These are phyloP conservation scores for Ceratocystiopsis sp. DNA, from an alignment of 2,329 filamentous ascomycete genomes.

Conservation along the genomic window DNA sequence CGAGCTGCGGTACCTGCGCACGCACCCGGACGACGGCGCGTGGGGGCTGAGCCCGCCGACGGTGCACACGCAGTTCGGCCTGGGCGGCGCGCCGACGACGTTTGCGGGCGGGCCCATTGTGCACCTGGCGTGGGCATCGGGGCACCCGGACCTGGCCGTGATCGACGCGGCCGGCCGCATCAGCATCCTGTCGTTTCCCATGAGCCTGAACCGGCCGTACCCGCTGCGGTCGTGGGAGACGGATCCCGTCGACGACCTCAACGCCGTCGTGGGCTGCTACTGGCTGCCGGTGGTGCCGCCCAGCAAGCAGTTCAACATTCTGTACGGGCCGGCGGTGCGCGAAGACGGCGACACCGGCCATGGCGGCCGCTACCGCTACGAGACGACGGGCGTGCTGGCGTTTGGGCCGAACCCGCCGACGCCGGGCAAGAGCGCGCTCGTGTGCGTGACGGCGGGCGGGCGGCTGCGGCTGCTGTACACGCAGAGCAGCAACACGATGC, in stretches of 20 bases:
- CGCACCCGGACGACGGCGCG: slow-evolving; percentile 47
- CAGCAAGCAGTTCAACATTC: slow-evolving; percentile 29
- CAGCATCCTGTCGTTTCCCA: slow-evolving; percentile 52
- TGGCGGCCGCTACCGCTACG: slow-evolving; percentile 41
- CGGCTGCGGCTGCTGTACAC: slow-evolving; percentile 61
- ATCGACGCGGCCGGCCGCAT: slow-evolving; percentile 67
- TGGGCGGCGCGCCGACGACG: slow-evolving; percentile 17
- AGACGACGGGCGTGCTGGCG: slow-evolving; percentile 46
- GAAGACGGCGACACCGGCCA: slow-evolving; percentile 18
- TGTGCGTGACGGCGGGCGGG: slow-evolving; percentile 62
- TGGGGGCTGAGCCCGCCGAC: slow-evolving; percentile 68
- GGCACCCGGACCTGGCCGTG: slow-evolving; percentile 64
- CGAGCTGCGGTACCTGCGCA: slow-evolving; percentile 55
- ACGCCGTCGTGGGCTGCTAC: slow-evolving; percentile 65
- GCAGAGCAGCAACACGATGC: slow-evolving; percentile 54
- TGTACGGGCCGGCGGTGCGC: slow-evolving; percentile 47
- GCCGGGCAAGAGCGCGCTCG: slow-evolving; percentile 51
- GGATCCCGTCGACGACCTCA: slow-evolving; percentile 59
- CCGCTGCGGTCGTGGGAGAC: slow-evolving; percentile 42
- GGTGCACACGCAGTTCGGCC: slow-evolving; percentile 40
- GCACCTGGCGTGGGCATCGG: slow-evolving; percentile 63
- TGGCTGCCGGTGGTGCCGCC: slow-evolving; percentile 54
- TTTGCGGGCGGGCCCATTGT: slow-evolving; percentile 50
- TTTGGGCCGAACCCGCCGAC: slow-evolving; percentile 59
- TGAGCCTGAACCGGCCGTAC: slow-evolving; percentile 56